A percentile compares a stretch with the other conserved stretches of the same genome.
Conservation (phyloP, 2,329 filamentous ascomycete genomes). For the Stachybotrys chartarum region DNA sequence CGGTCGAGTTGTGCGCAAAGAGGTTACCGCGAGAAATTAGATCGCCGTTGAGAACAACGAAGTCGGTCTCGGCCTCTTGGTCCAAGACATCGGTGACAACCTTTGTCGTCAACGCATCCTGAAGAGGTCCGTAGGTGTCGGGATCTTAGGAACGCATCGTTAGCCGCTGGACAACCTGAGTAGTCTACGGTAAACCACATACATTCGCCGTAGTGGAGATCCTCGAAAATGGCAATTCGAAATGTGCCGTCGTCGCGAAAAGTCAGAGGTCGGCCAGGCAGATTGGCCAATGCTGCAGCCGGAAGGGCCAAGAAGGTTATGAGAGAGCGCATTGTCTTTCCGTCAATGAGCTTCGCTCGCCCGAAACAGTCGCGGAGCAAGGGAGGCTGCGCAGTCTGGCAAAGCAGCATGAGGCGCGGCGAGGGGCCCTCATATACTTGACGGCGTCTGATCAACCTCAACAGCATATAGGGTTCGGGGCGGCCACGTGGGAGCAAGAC, state of each 20-base stretch:
- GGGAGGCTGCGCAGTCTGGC: neutral
- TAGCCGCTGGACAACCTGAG: neutral
- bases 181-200: conserved; percentile 9
- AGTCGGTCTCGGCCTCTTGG: conserved; percentile 14
- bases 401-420: neutral
- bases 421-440: neutral
- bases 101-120: conserved; percentile 7
- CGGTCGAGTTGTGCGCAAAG: conserved; percentile 31
- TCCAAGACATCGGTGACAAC: conserved; percentile 2
- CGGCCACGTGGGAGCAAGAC: neutral
- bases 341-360: neutral
- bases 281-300: neutral
- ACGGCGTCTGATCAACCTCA: neutral
- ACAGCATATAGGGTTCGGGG: neutral
- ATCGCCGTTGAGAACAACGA: conserved; percentile 52
- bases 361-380: neutral
- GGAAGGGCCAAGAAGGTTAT: neutral
- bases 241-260: conserved; percentile 40
- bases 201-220: conserved; percentile 68
- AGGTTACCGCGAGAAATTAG: conserved; percentile 48
- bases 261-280: conserved; percentile 6
- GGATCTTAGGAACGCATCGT: conserved; percentile 1
- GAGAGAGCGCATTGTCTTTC: neutral
- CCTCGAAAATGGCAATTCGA: conserved; percentile 55
- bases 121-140: conserved; percentile 4